Evolutionary conservation across 2,329 filamentous ascomycete genomes (phyloP).

Genomic region (Verticillium longisporum): DNA sequence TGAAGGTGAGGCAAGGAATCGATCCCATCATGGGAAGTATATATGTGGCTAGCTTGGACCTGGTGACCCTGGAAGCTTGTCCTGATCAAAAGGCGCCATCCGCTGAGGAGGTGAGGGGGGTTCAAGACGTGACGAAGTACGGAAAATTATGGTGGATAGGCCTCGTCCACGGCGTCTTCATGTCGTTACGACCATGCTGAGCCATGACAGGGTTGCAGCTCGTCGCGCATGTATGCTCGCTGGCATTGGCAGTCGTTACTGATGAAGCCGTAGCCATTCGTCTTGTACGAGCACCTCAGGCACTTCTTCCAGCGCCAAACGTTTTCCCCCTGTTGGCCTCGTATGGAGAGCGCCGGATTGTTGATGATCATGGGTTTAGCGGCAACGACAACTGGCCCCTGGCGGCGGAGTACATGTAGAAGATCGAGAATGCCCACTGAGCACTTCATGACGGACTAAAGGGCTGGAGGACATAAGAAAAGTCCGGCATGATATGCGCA

Average conservation of each 20-base stretch:
- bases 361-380: neutral
- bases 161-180: neutral
- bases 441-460: neutral
- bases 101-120: neutral
- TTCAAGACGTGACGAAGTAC: neutral
- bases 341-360: neutral
- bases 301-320: neutral
- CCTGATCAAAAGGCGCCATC: neutral
- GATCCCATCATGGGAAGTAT: slow-evolving; percentile 19
- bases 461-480: neutral
- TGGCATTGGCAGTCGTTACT: no score
- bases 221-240: no score
- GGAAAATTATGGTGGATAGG: neutral
- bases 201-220: neutral
- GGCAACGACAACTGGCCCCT: neutral
- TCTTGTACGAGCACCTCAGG: neutral
- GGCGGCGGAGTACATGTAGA: neutral
- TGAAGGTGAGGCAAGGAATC: neutral
- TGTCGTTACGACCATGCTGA: neutral
- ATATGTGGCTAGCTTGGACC: slow-evolving; percentile 33
- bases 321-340: neutral
- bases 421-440: neutral
- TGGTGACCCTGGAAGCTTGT: neutral
- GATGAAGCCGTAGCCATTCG: neutral
- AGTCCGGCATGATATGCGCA: neutral